Evolutionary conservation across 768 basidiomycete genomes (phyloP).

Genomic region (Termitomyces sp.): DNA sequence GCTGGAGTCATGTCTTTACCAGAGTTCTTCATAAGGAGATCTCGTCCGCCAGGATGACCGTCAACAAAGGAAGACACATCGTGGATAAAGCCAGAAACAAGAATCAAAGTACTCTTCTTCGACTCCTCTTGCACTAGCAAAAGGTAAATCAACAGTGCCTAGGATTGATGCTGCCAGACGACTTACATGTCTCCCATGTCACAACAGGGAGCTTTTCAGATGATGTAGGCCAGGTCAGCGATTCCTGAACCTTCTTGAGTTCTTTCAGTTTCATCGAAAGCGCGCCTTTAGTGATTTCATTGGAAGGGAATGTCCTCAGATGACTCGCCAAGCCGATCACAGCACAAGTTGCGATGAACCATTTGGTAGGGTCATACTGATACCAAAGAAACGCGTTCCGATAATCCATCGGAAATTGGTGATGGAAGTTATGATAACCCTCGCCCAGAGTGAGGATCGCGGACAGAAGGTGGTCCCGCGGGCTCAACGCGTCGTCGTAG

Average conservation of each 20-base stretch:
- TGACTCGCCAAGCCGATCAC: slow-evolving; percentile 71
- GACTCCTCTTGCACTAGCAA: slow-evolving; percentile 63
- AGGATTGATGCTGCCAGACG: neutral
- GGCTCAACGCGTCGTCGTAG: slow-evolving; percentile 77
- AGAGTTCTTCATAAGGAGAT: slow-evolving; percentile 51
- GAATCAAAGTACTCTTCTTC: slow-evolving; percentile 58
- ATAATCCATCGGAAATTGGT: slow-evolving; percentile 88
- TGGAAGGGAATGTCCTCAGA: slow-evolving; percentile 81
- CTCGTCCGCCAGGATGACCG: slow-evolving; percentile 76
- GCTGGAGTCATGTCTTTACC: slow-evolving; percentile 85
- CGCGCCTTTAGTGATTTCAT: slow-evolving; percentile 81
- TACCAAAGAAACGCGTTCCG: slow-evolving; percentile 78
- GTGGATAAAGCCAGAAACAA: slow-evolving; percentile 85
- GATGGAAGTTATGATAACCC: slow-evolving; percentile 89
- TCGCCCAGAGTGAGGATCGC: slow-evolving; percentile 85
- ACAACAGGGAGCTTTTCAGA: slow-evolving; percentile 68
- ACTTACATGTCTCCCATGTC: slow-evolving; percentile 78
- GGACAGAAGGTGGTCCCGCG: slow-evolving; percentile 76
- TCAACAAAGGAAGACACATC: slow-evolving; percentile 73
- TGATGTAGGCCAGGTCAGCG: slow-evolving; percentile 56
- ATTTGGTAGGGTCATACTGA: slow-evolving; percentile 93
- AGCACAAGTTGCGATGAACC: slow-evolving; percentile 79
- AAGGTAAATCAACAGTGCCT: neutral
- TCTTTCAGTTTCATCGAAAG: slow-evolving; percentile 81
- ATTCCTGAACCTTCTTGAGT: slow-evolving; percentile 61